Evolutionary conservation across 2,329 filamentous ascomycete species (phyloP), one percentile per base, ranked within the genome.

Genomic region (Stachybotrys echinatus): DNA sequence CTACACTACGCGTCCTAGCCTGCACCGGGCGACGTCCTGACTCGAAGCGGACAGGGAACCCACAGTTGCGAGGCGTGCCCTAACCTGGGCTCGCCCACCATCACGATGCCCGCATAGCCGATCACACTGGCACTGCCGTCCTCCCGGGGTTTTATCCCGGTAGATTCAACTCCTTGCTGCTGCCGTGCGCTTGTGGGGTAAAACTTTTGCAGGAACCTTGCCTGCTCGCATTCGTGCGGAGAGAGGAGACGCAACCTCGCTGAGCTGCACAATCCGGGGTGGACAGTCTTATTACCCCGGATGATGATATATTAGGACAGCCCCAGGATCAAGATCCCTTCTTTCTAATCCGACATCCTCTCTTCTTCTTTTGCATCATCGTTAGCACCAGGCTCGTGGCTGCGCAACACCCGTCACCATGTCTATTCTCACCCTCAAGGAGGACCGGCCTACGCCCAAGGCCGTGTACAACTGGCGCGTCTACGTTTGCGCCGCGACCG

Each of bases 401-500:
- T 8, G 38, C n/a, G 8, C 17, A n/a, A 10, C 31, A 10, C 7
- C 38, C 42, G 31, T 37, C 52, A 62, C 42, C 42, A 75, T 75
- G 73, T 68, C 69, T 53, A 61, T 81, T 55, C 69, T 82, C 48
- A 61, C 72, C 20, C 69, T 81, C 52, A 73, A 74, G 38, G 79
- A 82, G 62, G 79, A 82, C 58, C 64, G 79, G 67, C 76, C 79
- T 34, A 82, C 79, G 65, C 79, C 79, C 5, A 69, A 70, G 56
- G 72, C 71, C 53, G 77, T 83, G 52, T 83, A 83, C 72, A 82
- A 82, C 65, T 83, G 79, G 79, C 74, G 79, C 39, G 76, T 83
- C 50, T 82, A 82, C 59, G 61, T 66, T 23, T 80, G 73, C 55
- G 79, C 79, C 10, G 68, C 72, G 42, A 69, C 79, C 21, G 78